Conservation (phyloP, 768 basidiomycete genomes). For the Russula compacta region DNA sequence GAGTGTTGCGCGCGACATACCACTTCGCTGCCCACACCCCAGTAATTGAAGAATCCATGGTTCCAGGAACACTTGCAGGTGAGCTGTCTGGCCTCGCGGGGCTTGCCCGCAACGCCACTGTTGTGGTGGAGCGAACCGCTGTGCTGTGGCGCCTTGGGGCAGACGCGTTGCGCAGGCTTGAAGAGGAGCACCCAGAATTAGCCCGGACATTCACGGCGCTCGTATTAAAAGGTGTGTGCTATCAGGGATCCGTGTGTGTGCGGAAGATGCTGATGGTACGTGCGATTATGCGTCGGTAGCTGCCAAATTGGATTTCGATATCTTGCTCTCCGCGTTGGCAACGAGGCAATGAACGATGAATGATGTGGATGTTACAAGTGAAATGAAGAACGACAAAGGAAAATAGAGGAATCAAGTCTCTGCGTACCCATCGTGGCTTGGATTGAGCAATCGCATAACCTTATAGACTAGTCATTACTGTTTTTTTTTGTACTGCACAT, state of each 20-base stretch:
- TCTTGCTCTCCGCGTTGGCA: slow-evolving; percentile 48
- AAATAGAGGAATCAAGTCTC: background rate
- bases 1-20: slow-evolving; percentile 79
- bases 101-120: slow-evolving; percentile 75
- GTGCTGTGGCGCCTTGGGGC: slow-evolving; percentile 74
- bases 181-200: slow-evolving; percentile 56
- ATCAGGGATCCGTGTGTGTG: background rate
- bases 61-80: slow-evolving; percentile 85
- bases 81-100: slow-evolving; percentile 81
- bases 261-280: background rate
- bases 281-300: slow-evolving; percentile 29
- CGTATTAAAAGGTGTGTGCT: slow-evolving; percentile 59
- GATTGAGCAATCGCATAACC: background rate
- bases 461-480: slow-evolving; percentile 2
- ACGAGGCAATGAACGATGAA: slow-evolving; percentile 25
- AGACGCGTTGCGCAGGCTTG: slow-evolving; percentile 49
- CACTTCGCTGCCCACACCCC: slow-evolving; percentile 58
- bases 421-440: background rate
- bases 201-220: slow-evolving; percentile 58
- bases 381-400: background rate
- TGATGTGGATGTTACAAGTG: background rate
- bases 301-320: slow-evolving; percentile 58
- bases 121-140: slow-evolving; percentile 67
- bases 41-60: slow-evolving; percentile 82
- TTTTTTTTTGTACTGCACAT: background rate